phyloP scores from a whole-genome alignment of 2,329 filamentous ascomycete genomes.

The Neonectria sp. region DNA sequence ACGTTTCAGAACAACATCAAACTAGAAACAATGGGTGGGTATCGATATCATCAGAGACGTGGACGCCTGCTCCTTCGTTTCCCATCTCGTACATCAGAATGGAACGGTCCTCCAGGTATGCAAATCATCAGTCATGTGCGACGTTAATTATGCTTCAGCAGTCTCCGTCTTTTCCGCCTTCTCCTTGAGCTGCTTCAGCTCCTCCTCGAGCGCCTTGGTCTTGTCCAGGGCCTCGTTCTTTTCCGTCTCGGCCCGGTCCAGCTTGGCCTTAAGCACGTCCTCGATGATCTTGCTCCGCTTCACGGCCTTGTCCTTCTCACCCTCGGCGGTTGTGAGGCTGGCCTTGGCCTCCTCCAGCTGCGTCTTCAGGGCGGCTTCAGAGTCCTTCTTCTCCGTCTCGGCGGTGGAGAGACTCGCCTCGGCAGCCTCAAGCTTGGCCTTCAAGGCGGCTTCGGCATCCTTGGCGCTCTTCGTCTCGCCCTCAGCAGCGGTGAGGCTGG shows the following conservation, averaged over 20 bases:
- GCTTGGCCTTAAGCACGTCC: conserved; percentile 29
- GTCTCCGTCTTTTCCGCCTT: conserved; percentile 12
- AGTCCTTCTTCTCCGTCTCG: conserved; percentile 11
- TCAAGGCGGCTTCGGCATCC: conserved; percentile 12
- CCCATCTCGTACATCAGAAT: conserved; percentile 41
- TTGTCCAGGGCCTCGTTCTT: conserved; percentile 29
- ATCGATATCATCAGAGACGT: conserved; percentile 51
- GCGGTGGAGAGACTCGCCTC: not conserved
- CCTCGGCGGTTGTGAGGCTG: conserved; percentile 25
- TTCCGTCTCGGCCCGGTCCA: conserved; percentile 29
- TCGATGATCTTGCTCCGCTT: conserved; percentile 27
- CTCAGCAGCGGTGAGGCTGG: conserved; percentile 25
- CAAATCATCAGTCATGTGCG: conserved; percentile 30
- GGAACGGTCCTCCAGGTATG: conserved; percentile 27
- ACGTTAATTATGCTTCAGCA: conserved; percentile 28
- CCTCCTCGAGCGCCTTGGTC: conserved; percentile 26
- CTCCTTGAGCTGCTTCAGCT: conserved; percentile 36
- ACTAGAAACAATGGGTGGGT: conserved; percentile 47
- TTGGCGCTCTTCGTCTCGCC: conserved; percentile 25
- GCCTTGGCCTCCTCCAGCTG: conserved; percentile 33
- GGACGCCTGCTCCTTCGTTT: conserved; percentile 49
- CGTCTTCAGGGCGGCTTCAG: conserved; percentile 29
- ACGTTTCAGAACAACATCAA: conserved; percentile 29
- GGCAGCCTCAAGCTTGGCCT: conserved; percentile 28
- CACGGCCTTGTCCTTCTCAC: conserved; percentile 31